phyloP scores from a whole-genome alignment of 495 filamentous ascomycete species.

The Lasiosphaeria hispida region DNA sequence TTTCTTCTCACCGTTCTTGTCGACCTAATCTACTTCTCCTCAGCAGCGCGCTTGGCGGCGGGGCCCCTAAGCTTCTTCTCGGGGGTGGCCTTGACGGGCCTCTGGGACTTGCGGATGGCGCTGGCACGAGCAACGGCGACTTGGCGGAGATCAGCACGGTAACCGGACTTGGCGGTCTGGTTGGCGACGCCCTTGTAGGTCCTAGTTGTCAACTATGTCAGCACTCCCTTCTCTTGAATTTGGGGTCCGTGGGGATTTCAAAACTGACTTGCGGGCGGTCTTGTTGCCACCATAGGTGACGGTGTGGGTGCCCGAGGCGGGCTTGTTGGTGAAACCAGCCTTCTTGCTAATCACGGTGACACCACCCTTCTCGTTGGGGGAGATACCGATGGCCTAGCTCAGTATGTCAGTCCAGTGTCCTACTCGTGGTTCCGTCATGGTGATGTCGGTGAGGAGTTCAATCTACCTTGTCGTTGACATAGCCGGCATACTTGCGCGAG shows the following conservation, averaged over 20 bases:
- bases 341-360: constrained; percentile 84
- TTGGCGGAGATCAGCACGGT: constrained; percentile 83
- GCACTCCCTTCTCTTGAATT: constrained; percentile 9
- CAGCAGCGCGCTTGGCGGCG: constrained; percentile 72
- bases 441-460: constrained; percentile 3
- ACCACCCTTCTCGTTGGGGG: constrained; percentile 62
- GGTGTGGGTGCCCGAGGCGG: constrained; percentile 61
- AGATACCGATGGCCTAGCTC: constrained; percentile 75
- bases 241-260: constrained; percentile 4
- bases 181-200: constrained; percentile 83
- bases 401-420: constrained; percentile 20
- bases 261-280: constrained; percentile 73
- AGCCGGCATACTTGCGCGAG: constrained; percentile 89
- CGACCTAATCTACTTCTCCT: constrained; percentile 18
- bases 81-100: constrained; percentile 69
- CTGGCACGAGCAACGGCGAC: constrained; percentile 85
- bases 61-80: constrained; percentile 73
- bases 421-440: neutral
- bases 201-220: constrained; percentile 50
- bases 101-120: constrained; percentile 78
- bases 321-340: constrained; percentile 63
- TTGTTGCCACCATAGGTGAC: constrained; percentile 66
- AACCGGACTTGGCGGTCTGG: constrained; percentile 74
- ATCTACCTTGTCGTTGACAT: constrained; percentile 87
- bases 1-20: constrained; percentile 1